A percentile compares a stretch with the other conserved stretches of the same genome.
Conservation (phyloP, 805 yeast species). For the Metschnikowia kofuensis region DNA sequence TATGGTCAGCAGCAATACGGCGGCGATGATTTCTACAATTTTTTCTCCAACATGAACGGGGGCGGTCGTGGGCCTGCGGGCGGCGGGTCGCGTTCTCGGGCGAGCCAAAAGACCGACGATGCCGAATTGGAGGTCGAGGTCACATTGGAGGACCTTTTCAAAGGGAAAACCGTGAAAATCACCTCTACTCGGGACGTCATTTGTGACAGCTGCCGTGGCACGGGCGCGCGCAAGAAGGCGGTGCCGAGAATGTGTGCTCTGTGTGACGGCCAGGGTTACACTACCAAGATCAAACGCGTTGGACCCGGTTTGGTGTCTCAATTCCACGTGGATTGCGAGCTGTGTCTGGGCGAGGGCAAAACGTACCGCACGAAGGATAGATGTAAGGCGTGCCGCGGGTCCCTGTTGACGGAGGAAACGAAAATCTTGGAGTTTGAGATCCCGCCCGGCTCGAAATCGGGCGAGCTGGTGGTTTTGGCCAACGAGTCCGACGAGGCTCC, state of each 20-base stretch:
- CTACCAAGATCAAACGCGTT: slow-evolving; percentile 56
- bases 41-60: slow-evolving; percentile 50
- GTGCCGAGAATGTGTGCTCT: slow-evolving; percentile 52
- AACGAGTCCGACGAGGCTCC: slow-evolving; percentile 78
- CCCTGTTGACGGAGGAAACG: slow-evolving; percentile 56
- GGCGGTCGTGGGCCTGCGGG: background rate
- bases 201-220: slow-evolving; percentile 72
- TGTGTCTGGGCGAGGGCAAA: slow-evolving; percentile 72
- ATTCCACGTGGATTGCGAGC: slow-evolving; percentile 56
- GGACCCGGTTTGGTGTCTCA: slow-evolving; percentile 76
- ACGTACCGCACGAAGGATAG: slow-evolving; percentile 59
- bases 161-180: slow-evolving; percentile 76
- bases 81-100: slow-evolving; percentile 1
- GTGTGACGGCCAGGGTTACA: slow-evolving; percentile 73
- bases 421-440: slow-evolving; percentile 76
- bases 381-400: slow-evolving; percentile 77
- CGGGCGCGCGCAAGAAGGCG: slow-evolving; percentile 67
- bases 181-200: slow-evolving; percentile 68
- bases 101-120: slow-evolving; percentile 53
- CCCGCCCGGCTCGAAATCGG: slow-evolving; percentile 63
- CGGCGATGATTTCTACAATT: slow-evolving; percentile 75
- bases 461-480: slow-evolving; percentile 56
- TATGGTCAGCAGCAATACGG: slow-evolving; percentile 40
- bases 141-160: slow-evolving; percentile 69
- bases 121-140: slow-evolving; percentile 65